Base-by-base conservation (phyloP, 164 flowering plant genomes). In the Annona cherimola region DNA sequence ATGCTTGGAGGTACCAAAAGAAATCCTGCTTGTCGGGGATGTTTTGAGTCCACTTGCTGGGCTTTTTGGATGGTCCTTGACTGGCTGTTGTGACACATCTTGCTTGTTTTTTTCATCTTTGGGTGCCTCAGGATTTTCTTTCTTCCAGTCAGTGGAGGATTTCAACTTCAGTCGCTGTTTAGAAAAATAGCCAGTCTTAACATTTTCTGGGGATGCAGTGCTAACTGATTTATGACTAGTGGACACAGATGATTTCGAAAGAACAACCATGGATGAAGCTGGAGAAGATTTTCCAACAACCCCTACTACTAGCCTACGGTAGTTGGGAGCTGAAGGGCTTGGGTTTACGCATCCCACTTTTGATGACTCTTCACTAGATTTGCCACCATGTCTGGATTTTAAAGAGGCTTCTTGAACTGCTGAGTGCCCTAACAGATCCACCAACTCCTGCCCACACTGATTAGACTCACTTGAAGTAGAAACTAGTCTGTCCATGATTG, bases 31-130 rank as follows among this genome's bases (percentile, higher is more conserved):
- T 14, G 79, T 75, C n/a, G 84, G 81, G 26, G 82, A 77, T 46
- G 81, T 67, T 80, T 86, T 91, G 39, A 75, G 66, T 66, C 86
- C 75, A 80, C 50, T 74, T 5, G 72, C 42, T 71, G 81, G 80
- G 14, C 82, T 79, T 70, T 81, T 89, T 57, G 82, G 60, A 50
- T 62, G 78, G 59, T 90, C 93, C 77, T 83, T 90, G 4, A 68
- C 41, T 2, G 74, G 42, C 73, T 76, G 87, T 78, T 72, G 75
- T 18, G 75, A 64, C 66, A 75, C 61, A 42, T 78, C 87, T 69
- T 62, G 76, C 69, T 78, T 85, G 42, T 67, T 79, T 26, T 26
- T 26, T 55, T 80, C 89, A 72, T 86, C 84, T 72, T 71, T 80
- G 8, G 55, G 73, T 50, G 66, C 57, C 66, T 76, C 82, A 68